phyloP scores from a whole-genome alignment of 495 filamentous ascomycete genomes.

The Rhizodiscina lignyota region DNA sequence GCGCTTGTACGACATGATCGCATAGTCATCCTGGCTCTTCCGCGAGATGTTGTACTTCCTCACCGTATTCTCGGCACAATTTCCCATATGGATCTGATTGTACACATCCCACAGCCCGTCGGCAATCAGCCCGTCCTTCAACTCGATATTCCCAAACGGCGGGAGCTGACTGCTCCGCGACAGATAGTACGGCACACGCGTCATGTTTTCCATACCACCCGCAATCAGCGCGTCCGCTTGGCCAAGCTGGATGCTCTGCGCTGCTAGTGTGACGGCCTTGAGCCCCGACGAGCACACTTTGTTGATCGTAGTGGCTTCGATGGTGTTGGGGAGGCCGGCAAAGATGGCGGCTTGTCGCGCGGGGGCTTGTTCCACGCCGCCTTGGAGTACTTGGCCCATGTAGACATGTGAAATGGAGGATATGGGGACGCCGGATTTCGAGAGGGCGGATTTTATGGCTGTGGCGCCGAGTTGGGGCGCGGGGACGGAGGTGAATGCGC shows the following conservation, averaged over 20 bases:
- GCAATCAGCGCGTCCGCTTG: constrained; percentile 73
- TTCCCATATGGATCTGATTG: constrained; percentile 92
- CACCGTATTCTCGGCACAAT: constrained; percentile 90
- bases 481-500: constrained; percentile 63
- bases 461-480: constrained; percentile 72
- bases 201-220: constrained; percentile 97
- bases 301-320: constrained; percentile 85
- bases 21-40: constrained; percentile 78
- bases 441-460: constrained; percentile 76
- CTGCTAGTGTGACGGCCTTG: constrained; percentile 79
- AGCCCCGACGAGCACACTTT: constrained; percentile 94
- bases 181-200: constrained; percentile 79
- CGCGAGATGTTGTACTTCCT: constrained; percentile 70
- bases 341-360: constrained; percentile 82
- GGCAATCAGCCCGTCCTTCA: constrained; percentile 86
- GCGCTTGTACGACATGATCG: constrained; percentile 71
- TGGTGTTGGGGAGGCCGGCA: constrained; percentile 58
- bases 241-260: constrained; percentile 86
- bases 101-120: constrained; percentile 96
- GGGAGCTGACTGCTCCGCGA: constrained; percentile 59
- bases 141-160: constrained; percentile 66
- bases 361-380: constrained; percentile 68
- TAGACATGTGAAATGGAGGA: constrained; percentile 77
- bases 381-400: constrained; percentile 94
- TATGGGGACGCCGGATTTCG: constrained; percentile 62